These are phyloP conservation scores for Orbilia oligospora DNA, from an alignment of 2,329 filamentous ascomycete genomes.

Conservation along the genomic window DNA sequence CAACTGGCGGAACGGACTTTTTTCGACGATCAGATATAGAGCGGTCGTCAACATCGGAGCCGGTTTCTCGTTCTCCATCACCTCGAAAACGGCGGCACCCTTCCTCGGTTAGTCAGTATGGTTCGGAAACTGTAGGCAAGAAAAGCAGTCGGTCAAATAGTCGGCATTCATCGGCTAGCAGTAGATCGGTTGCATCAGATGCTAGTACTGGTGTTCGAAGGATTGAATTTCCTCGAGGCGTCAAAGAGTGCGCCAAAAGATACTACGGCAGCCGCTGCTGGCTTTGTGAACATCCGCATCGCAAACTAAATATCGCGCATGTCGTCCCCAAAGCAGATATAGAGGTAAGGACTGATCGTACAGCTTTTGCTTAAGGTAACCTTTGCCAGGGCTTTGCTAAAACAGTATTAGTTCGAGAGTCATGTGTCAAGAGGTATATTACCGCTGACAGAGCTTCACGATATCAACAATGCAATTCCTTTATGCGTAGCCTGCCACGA, in stretches of 20 bases:
- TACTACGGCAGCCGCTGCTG: conserved; percentile 7
- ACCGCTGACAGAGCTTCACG: neutral
- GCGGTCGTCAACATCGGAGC: neutral
- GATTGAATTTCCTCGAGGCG: conserved; percentile 1
- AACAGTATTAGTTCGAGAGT: no score
- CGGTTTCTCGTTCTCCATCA: neutral
- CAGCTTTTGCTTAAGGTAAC: no score
- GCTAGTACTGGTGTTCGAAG: neutral
- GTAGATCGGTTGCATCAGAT: neutral
- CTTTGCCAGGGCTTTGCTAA: no score
- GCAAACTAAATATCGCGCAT: neutral
- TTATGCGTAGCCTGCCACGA: conserved; percentile 20
- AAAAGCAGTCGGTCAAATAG: neutral
- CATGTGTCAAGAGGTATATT: neutral
- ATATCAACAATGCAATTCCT: conserved; percentile 26
- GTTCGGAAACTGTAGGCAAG: neutral
- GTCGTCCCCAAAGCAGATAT: neutral
- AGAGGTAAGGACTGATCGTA: neutral
- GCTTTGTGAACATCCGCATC: neutral
- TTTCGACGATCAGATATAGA: neutral
- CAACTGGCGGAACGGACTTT: neutral
- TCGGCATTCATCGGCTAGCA: neutral
- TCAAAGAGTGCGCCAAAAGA: conserved; percentile 1
- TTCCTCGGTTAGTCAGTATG: neutral
- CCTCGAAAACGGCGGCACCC: neutral